Evolutionary conservation across 352 stramenopile genomes (phyloP), one percentile per base, ranked within the genome.

Genomic region (Phytophthora quininea): DNA sequence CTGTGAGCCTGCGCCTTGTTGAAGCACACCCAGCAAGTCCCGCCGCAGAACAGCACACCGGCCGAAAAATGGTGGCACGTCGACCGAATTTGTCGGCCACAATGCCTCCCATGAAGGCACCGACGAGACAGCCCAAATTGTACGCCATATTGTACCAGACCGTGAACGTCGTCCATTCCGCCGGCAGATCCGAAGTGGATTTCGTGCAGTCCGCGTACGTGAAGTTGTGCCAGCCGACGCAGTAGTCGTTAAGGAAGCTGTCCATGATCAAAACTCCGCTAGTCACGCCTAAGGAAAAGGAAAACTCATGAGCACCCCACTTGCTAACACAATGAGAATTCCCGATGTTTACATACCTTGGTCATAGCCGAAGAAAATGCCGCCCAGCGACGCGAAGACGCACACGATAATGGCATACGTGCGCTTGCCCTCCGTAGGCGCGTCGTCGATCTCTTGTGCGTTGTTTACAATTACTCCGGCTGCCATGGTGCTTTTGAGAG

Each of bases 81-180:
- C 67, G 67, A 38, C 71, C 71, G 47, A 71, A 71, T n/a, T 67
- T 70, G 55, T 79, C 67, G 15, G 62, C 71, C 0, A 79, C 50
- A 12, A 73, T 51, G 27, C 72, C 72, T n/a, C 72, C 67, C 37
- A 77, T 58, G 45, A 77, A 72, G 7, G 72, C 72, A 10, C 68
- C 72, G 3, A 69, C 64, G 9, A 80, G 54, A 32, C 72, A 80
- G 27, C 72, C 68, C 31, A 80, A 59, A 51, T 74, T 76, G 59
- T 75, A 80, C 10, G 67, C 58, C 58, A 76, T 67, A 45, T 77
- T 80, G 69, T 71, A 80, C 62, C 67, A 71, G 8, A 69, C 69
- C 31, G 62, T 73, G 56, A 78, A 80, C 19, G 55, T 73, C 8
- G 62, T 67, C 73, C 73, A 80, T 48, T 78, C 59, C 19, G 15